These are phyloP conservation scores for Pichia sp. DNA, from an alignment of 1,139 yeast species.

Conservation along the genomic window DNA sequence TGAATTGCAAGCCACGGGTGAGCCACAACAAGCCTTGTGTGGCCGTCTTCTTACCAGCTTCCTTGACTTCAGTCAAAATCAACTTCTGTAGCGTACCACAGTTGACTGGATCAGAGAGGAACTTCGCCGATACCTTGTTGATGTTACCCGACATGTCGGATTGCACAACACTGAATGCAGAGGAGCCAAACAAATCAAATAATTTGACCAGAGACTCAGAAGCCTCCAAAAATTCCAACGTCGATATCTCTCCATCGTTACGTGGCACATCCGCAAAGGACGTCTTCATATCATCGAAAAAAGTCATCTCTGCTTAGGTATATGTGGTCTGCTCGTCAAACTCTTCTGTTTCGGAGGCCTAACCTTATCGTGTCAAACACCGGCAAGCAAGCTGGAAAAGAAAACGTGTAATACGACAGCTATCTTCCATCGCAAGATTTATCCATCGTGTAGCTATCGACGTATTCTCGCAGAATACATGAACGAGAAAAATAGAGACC, in stretches of 20 bases:
- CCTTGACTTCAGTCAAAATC: constrained; percentile 62
- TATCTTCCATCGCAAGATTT: not conserved
- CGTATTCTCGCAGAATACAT: not conserved
- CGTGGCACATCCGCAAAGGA: constrained; percentile 69
- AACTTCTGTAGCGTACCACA: constrained; percentile 71
- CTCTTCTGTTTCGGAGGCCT: no score
- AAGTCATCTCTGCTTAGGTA: constrained; percentile 43
- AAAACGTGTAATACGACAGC: not conserved
- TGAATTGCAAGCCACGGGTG: constrained; percentile 79
- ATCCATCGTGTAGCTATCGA: not conserved
- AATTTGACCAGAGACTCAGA: constrained; percentile 77
- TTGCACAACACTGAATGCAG: constrained; percentile 83
- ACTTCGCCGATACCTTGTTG: constrained; percentile 63
- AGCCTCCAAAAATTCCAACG: constrained; percentile 76
- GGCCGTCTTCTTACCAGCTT: constrained; percentile 62
- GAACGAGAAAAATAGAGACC: not conserved
- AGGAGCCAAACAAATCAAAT: constrained; percentile 78
- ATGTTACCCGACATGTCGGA: constrained; percentile 88
- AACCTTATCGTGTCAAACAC: no score
- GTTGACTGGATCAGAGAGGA: constrained; percentile 59
- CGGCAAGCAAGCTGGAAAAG: not conserved
- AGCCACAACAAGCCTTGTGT: constrained; percentile 92
- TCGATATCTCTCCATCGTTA: constrained; percentile 58
- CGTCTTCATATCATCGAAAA: constrained; percentile 72
- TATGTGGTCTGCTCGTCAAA: not conserved